Evolutionary conservation across 768 basidiomycete species (phyloP).

Genomic region (Panaeolus cyanescens): DNA sequence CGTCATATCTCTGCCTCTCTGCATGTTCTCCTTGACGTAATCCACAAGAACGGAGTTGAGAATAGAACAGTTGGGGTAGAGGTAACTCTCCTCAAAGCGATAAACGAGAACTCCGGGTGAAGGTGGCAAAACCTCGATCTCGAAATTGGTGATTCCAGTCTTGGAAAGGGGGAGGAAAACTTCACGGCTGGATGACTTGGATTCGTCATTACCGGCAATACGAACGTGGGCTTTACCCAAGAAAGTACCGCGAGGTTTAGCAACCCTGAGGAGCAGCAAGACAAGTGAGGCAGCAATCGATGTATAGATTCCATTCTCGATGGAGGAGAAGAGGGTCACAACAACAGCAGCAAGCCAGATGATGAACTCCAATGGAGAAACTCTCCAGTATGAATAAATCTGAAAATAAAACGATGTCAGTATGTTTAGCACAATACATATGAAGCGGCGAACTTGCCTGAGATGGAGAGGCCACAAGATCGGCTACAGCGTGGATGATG

Average conservation of each 20-base stretch:
- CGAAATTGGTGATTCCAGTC: conserved; percentile 63
- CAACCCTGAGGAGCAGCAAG: conserved; percentile 83
- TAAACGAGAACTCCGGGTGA: conserved; percentile 89
- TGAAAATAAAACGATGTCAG: conserved; percentile 23
- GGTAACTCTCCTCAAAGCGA: conserved; percentile 87
- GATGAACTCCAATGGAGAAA: conserved; percentile 89
- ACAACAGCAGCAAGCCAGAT: conserved; percentile 88
- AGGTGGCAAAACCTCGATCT: conserved; percentile 75
- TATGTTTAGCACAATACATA: background rate
- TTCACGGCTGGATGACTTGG: conserved; percentile 55
- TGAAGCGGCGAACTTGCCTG: conserved; percentile 34
- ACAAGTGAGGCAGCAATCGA: conserved; percentile 80
- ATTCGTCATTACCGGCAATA: conserved; percentile 33
- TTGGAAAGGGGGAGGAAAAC: conserved; percentile 80
- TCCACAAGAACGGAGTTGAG: conserved; percentile 77
- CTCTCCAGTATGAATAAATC: conserved; percentile 90
- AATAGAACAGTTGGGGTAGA: conserved; percentile 78
- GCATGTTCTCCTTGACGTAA: conserved; percentile 76
- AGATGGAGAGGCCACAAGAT: conserved; percentile 82
- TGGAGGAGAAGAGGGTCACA: conserved; percentile 89
- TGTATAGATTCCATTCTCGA: conserved; percentile 91
- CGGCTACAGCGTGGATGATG: conserved; percentile 91
- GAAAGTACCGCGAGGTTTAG: conserved; percentile 88
- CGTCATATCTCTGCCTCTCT: conserved; percentile 74
- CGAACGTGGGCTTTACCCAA: conserved; percentile 79